Base-by-base conservation (phyloP, 1,284 basidiomycete genomes). In the Trichosporon inkin region DNA sequence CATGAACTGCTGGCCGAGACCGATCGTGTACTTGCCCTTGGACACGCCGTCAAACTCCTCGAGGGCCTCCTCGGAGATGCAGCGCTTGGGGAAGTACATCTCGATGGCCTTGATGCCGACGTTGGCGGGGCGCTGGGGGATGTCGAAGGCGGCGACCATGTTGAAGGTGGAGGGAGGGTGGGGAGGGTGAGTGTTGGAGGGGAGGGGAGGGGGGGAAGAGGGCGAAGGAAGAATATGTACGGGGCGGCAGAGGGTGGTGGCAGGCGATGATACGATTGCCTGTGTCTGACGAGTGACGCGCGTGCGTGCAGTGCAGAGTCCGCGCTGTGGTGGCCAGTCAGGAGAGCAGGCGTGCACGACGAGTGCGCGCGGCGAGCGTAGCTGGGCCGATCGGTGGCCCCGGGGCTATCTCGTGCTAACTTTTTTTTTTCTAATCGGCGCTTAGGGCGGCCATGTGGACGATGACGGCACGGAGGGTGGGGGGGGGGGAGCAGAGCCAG, bases 11-110 rank as follows among this genome's bases (percentile, higher is more conserved):
- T 97, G 92, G 62, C 95, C 96, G 52, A 99, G 88, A 74, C 96
- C 96, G 75, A 99, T 97, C 71, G 96, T 99, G 84, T 99, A 99
- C 82, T 99, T 98, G 68, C 96, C 95, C 78, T 92, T 87, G 65
- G 92, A 81, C 41, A 96, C 96, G 71, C 91, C 91, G 75, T 99
- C 95, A 80, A 92, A 99, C 66, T 86, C 88, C 79, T 99, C 95
- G 59, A 97, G 86, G 70, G 90, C 92, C 57, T 88, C 86, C 81
- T 96, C 92, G n/a, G 90, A 92, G 80, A 96, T 89, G 81, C 91
- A 94, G 88, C 92, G 64, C 79, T 86, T 87, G 62, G 92, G 92
- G 81, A 96, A 93, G 83, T 95, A 95, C 81, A 92, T 86, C 75
- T 96, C 92, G 78, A 95, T 85, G 61, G 84, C 92, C 67, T 93